phyloP scores from a whole-genome alignment of 371 early-diverging fungal species.

The Mucor indicus region DNA sequence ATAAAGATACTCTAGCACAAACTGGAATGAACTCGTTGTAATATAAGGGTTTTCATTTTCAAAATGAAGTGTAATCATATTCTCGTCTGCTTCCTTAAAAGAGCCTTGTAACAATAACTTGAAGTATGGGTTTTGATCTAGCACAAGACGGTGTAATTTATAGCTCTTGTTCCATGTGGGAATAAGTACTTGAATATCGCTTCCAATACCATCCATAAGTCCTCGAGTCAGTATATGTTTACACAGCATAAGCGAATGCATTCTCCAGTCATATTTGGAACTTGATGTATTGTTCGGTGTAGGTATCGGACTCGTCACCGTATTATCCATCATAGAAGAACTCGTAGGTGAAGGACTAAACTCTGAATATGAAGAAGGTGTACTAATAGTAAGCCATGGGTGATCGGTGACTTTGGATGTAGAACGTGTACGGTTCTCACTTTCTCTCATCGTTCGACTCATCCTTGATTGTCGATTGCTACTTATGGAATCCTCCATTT shows the following conservation, averaged over 20 bases:
- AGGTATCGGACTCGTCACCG: background rate
- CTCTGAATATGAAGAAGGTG: slow-evolving; percentile 7
- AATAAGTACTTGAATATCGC: slow-evolving; percentile 47
- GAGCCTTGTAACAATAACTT: slow-evolving; percentile 49
- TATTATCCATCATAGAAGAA: no score
- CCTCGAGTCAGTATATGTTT: slow-evolving; percentile 56
- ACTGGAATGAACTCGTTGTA: slow-evolving; percentile 54
- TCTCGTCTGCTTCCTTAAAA: slow-evolving; percentile 45
- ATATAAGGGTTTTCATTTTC: slow-evolving; percentile 52
- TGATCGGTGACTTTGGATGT: slow-evolving; percentile 24
- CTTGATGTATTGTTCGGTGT: background rate
- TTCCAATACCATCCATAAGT: slow-evolving; percentile 50
- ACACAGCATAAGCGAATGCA: slow-evolving; percentile 40
- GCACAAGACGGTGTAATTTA: slow-evolving; percentile 52
- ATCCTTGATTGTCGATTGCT: background rate
- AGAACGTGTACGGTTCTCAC: background rate
- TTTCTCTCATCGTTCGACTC: background rate
- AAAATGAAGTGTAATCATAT: slow-evolving; percentile 44
- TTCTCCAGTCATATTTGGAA: slow-evolving; percentile 38
- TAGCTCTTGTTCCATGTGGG: slow-evolving; percentile 54
- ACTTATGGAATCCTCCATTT: slow-evolving; percentile 1
- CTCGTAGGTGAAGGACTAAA: background rate
- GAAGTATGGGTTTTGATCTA: slow-evolving; percentile 60
- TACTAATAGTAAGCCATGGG: slow-evolving; percentile 5
- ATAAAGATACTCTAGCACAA: slow-evolving; percentile 52